These are phyloP conservation scores for Smithsoniella earleae DNA, from an alignment of 163 green algal species.

Conservation along the genomic window DNA sequence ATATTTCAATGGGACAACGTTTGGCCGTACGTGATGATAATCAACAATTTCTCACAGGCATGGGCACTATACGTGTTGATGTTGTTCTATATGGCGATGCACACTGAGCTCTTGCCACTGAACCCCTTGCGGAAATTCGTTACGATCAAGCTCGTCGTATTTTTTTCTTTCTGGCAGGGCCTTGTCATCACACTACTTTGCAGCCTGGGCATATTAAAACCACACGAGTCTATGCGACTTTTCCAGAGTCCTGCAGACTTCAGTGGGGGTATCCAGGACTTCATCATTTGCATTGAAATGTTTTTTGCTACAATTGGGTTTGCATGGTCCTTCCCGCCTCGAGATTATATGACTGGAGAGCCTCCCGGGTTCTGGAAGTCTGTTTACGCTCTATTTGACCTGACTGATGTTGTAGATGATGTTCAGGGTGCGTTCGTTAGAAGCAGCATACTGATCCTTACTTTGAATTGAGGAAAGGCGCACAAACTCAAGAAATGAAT, in stretches of 20 bases:
- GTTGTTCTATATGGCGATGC: conserved; percentile 78
- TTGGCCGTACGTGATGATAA: conserved; percentile 69
- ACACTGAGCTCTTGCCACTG: conserved; percentile 81
- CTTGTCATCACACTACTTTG: conserved; percentile 59
- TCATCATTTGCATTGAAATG: conserved; percentile 98
- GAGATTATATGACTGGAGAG: conserved; percentile 64
- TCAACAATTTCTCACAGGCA: conserved; percentile 79
- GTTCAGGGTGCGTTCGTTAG: conserved; percentile 48
- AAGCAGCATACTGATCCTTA: conserved; percentile 30
- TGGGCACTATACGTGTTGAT: conserved; percentile 96
- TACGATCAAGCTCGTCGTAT: conserved; percentile 90
- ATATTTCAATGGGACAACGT: conserved; percentile 89
- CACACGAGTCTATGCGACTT: conserved; percentile 1
- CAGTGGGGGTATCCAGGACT: conserved; percentile 55
- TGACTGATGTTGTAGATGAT: conserved; percentile 61
- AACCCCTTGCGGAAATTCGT: conserved; percentile 90
- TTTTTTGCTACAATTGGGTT: background rate
- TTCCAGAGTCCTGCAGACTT: conserved; percentile 31
- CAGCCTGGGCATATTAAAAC: background rate
- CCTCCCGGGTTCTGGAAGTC: conserved; percentile 65
- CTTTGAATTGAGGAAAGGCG: background rate
- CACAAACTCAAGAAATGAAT: background rate
- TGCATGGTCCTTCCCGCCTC: conserved; percentile 24
- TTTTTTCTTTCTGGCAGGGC: conserved; percentile 93
- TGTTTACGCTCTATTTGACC: conserved; percentile 66